A percentile compares a stretch with the other conserved stretches of the same genome.
Evolutionary conservation across 257 asterid species (phyloP).

Genomic region (Gynochthodes officinalis): DNA sequence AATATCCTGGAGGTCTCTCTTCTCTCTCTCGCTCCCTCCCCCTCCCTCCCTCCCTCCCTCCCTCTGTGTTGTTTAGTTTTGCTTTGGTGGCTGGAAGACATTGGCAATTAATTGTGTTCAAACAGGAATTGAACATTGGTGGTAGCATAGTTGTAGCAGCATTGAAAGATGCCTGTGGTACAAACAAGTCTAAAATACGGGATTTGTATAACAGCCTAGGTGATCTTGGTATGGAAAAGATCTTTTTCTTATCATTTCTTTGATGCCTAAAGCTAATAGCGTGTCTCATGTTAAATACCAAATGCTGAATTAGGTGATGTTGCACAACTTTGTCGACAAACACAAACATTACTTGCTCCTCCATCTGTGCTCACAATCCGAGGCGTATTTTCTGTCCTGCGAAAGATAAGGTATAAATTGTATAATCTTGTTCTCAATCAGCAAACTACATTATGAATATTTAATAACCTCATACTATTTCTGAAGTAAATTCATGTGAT

Average conservation of each 20-base stretch:
- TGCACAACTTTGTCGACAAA: constrained; percentile 90
- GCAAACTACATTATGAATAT: neutral
- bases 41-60: no score
- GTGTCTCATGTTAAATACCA: constrained; percentile 12
- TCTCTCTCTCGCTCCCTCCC: neutral
- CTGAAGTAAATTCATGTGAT: neutral
- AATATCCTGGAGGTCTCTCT: constrained; percentile 4
- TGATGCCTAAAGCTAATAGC: constrained; percentile 5
- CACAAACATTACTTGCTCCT: constrained; percentile 75
- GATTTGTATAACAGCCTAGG: constrained; percentile 68
- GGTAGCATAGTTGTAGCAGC: constrained; percentile 70
- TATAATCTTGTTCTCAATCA: neutral
- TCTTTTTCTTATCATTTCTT: neutral
- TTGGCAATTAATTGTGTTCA: constrained; percentile 22
- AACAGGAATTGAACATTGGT: constrained; percentile 87
- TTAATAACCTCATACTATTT: neutral
- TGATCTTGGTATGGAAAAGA: constrained; percentile 65
- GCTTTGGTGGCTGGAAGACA: constrained; percentile 6
- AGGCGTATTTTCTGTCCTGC: constrained; percentile 64
- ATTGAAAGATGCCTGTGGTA: constrained; percentile 79
- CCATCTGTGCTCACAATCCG: constrained; percentile 72
- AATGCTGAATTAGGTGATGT: constrained; percentile 75
- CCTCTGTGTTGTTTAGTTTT: neutral
- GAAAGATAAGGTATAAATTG: constrained; percentile 65
- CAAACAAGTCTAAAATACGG: constrained; percentile 62